Evolutionary conservation across 2,329 filamentous ascomycete genomes (phyloP).

Genomic region (Penicillium sp.): DNA sequence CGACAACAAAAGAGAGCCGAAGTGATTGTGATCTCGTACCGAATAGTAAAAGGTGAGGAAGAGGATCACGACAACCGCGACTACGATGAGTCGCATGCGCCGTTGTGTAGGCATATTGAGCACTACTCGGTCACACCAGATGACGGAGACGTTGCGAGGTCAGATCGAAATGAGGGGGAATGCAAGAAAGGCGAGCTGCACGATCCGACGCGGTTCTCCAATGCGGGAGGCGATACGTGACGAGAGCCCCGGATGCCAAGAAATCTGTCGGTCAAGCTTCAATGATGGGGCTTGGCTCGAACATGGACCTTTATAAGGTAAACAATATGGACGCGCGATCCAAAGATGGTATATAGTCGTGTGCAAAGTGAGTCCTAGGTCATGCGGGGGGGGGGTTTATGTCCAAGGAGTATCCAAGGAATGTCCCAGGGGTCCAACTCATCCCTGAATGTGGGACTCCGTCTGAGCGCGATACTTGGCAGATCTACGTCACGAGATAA

Average conservation of each 20-base stretch:
- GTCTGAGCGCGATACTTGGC: constrained; percentile 11
- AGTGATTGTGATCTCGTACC: constrained; percentile 42
- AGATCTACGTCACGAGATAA: background rate
- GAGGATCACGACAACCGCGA: constrained; percentile 64
- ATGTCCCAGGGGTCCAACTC: background rate
- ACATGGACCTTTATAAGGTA: background rate
- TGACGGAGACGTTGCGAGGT: background rate
- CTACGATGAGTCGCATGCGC: constrained; percentile 64
- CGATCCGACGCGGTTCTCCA: background rate
- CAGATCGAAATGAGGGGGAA: background rate
- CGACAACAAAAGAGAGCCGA: background rate
- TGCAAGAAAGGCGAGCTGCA: background rate
- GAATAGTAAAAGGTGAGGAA: constrained; percentile 72
- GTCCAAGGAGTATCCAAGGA: background rate
- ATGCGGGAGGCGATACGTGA: constrained; percentile 5
- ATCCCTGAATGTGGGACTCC: constrained; percentile 10
- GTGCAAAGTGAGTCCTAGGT: background rate
- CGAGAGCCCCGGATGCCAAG: constrained; percentile 6
- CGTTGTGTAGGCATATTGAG: constrained; percentile 65
- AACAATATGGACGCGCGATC: background rate
- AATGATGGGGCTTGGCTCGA: background rate
- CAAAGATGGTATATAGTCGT: background rate
- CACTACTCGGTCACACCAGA: background rate
- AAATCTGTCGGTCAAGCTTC: constrained; percentile 7
- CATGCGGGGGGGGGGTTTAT: constrained; percentile 3